phyloP scores from a whole-genome alignment of 192 early-diverging fungal species.

The Entophlyctis luteolus region DNA sequence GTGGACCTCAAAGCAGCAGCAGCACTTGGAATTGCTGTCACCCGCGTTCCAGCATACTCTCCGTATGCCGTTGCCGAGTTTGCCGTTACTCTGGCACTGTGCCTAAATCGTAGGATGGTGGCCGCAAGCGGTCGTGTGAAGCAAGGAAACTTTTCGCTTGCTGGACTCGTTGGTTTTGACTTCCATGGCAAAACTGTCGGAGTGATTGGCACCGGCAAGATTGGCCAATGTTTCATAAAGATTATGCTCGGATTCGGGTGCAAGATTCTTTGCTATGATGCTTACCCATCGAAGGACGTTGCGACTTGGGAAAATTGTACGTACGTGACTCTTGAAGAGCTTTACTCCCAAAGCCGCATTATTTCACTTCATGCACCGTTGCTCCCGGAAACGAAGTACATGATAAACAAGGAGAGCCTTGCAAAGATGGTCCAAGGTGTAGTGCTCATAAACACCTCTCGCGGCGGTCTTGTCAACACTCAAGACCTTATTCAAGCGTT shows the following conservation, averaged over 20 bases:
- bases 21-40: conserved; percentile 29
- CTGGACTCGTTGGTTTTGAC: conserved; percentile 46
- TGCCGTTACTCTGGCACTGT: conserved; percentile 36
- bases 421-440: conserved; percentile 44
- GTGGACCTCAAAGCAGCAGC: conserved; percentile 40
- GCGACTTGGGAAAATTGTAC: conserved; percentile 15
- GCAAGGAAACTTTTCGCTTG: conserved; percentile 42
- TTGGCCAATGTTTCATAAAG: conserved; percentile 42
- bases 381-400: conserved; percentile 38
- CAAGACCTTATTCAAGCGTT: conserved; percentile 35
- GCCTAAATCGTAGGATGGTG: conserved; percentile 43
- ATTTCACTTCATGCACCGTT: conserved; percentile 50
- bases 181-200: conserved; percentile 50
- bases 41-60: conserved; percentile 48
- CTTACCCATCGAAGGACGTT: conserved; percentile 37
- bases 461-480: conserved; percentile 44
- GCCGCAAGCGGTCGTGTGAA: conserved; percentile 28
- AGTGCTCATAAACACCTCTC: conserved; percentile 47
- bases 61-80: conserved; percentile 53
- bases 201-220: conserved; percentile 47
- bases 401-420: conserved; percentile 38
- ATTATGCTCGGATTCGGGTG: conserved; percentile 50
- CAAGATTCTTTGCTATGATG: conserved; percentile 46
- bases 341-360: conserved; percentile 29
- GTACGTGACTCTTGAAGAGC: conserved; percentile 41